These are phyloP conservation scores for Berberis thunbergii DNA, from an alignment of 164 flowering plant genomes.

Conservation along the genomic window DNA sequence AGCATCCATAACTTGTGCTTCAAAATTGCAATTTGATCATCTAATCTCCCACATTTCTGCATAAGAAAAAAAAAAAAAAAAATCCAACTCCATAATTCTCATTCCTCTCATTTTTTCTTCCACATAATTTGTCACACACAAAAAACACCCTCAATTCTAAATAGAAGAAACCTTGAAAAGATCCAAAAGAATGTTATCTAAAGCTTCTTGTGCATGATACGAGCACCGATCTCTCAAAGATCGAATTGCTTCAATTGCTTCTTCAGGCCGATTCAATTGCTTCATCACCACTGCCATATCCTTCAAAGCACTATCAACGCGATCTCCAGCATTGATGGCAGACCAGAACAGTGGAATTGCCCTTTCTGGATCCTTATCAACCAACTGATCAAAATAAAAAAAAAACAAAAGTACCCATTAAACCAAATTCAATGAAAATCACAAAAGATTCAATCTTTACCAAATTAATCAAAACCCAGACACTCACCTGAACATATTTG, in stretches of 20 bases:
- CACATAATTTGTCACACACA: neutral
- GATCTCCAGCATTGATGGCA: slow-evolving; percentile 95
- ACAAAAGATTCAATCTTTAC: neutral
- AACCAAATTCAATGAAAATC: neutral
- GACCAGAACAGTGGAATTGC: slow-evolving; percentile 98
- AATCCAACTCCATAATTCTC: neutral
- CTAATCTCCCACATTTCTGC: slow-evolving; percentile 97
- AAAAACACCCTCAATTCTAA: neutral
- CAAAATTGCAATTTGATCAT: slow-evolving; percentile 78
- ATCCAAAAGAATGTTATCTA: slow-evolving; percentile 89
- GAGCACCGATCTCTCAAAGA: slow-evolving; percentile 74
- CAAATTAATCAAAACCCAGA: neutral
- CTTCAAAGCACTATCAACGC: slow-evolving; percentile 97
- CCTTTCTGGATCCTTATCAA: slow-evolving; percentile 94
- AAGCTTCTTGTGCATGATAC: slow-evolving; percentile 94
- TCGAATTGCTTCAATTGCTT: slow-evolving; percentile 95
- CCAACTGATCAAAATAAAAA: slow-evolving; percentile 38
- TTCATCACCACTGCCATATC: slow-evolving; percentile 99
- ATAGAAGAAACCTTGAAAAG: slow-evolving; percentile 67
- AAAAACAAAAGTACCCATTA: slow-evolving; percentile 10
- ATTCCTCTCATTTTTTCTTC: neutral
- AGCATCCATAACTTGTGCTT: slow-evolving; percentile 75
- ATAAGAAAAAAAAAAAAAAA: neutral
- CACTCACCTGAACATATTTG: slow-evolving; percentile 78
- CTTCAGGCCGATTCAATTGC: slow-evolving; percentile 96